Base-by-base conservation (phyloP, 2,329 filamentous ascomycete species). In the Fusarium avenaceum region DNA sequence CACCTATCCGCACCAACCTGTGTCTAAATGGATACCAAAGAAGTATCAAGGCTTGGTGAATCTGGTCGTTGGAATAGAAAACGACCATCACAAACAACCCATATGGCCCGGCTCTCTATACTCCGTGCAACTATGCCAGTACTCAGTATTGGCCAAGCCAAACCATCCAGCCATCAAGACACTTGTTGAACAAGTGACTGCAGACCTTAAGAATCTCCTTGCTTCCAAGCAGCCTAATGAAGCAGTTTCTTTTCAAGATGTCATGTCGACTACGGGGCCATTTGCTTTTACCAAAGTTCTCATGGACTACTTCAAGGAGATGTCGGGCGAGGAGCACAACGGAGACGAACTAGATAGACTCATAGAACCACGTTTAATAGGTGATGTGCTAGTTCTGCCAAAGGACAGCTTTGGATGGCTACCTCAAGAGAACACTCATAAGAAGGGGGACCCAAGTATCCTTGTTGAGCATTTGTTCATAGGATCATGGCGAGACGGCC, bases 91-190 rank as follows among this genome's bases (percentile, higher is more conserved):
- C 51, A 74, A 76, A 24, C 39, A 53, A n/a, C 74, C 72, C 56
- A 76, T 76, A 39, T 76, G 75, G 75, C 87, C 89, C 0, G 87
- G 90, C 70, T 85, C 89, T 19, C 81, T 82, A 6, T 92, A 92
- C 76, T 90, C 90, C 14, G 87, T 92, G 52, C 90, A 92, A 73
- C 90, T 92, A 75, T 92, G 90, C 72, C 90, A 92, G 72, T 92
- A 91, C 87, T 91, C 89, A 2, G 90, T 92, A 44, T 87, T 92
- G 70, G 80, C 88, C n/a, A 92, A 92, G 75, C 89, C 90, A 0
- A 89, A 89, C 3, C 90, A 92, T 70, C 90, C 90, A 2, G 84
- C 91, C 19, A 82, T 92, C 13, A 82, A 87, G 51, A 87, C 89
- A 46, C 83, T 92, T 49, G 89, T 92, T 9, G 85, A 88, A 7